phyloP scores from a whole-genome alignment of 768 basidiomycete genomes.

The Cystobasidium ongulense region DNA sequence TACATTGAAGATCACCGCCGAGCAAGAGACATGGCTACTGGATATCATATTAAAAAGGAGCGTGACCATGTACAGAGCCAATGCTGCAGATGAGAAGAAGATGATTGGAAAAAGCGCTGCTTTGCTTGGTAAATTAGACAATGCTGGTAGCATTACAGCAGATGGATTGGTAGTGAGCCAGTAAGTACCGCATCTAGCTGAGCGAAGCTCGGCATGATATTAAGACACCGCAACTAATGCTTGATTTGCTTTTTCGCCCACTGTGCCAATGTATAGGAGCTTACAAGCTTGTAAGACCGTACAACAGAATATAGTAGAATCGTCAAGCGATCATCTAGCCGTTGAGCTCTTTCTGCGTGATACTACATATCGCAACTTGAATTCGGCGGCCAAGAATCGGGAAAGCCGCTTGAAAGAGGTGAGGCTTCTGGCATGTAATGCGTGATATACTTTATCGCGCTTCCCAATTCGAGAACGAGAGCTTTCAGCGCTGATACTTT shows the following conservation, averaged over 20 bases:
- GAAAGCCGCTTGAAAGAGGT: constrained; percentile 12
- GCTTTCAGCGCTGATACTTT: no score
- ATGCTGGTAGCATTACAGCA: background rate
- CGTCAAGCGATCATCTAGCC: background rate
- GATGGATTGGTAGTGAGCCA: background rate
- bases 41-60: background rate
- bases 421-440: background rate
- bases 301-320: background rate
- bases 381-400: background rate
- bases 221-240: no score
- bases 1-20: background rate
- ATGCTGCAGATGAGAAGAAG: background rate
- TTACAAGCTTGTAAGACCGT: background rate
- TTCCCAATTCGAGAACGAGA: no score
- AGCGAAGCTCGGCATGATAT: no score
- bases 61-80: background rate
- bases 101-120: background rate
- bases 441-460: no score
- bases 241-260: background rate
- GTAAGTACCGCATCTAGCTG: no score
- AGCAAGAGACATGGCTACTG: background rate
- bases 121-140: background rate
- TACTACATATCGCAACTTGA: background rate
- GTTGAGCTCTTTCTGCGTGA: constrained; percentile 2
- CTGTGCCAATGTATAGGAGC: background rate